Percentiles rank a stretch among this genome's conserved stretches.
Conservation (phyloP, 1,139 yeast genomes). For the Blastobotrys malaysiensis region DNA sequence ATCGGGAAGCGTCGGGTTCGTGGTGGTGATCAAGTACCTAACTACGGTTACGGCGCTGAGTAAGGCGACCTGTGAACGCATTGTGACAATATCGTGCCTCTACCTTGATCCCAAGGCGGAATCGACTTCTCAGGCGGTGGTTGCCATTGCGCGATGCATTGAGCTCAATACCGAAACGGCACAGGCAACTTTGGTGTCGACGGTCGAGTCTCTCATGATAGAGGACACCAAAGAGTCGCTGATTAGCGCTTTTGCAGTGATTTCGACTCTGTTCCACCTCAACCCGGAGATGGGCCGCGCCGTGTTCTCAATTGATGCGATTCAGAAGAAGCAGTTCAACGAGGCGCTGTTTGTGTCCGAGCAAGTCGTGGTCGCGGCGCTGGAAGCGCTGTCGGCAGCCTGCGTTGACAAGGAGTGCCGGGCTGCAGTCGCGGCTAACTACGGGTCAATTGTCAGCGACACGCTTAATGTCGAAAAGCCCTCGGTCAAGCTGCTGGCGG, state of each 20-base stretch:
- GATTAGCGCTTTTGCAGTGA: constrained; percentile 55
- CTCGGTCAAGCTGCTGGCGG: constrained; percentile 30
- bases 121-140: constrained; percentile 15
- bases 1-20: constrained; percentile 4
- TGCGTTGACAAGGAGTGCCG: constrained; percentile 33
- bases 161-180: constrained; percentile 17
- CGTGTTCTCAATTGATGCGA: constrained; percentile 20
- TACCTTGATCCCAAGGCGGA: not conserved
- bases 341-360: constrained; percentile 19
- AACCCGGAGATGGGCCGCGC: constrained; percentile 22
- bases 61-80: constrained; percentile 8
- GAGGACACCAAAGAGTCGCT: constrained; percentile 18
- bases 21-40: constrained; percentile 7
- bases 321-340: constrained; percentile 22
- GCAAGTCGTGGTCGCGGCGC: constrained; percentile 24
- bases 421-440: constrained; percentile 27
- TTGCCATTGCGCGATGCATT: constrained; percentile 19
- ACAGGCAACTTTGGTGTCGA: constrained; percentile 13
- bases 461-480: constrained; percentile 22
- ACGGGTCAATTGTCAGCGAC: constrained; percentile 23
- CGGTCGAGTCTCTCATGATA: constrained; percentile 17
- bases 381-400: constrained; percentile 33
- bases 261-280: constrained; percentile 65
- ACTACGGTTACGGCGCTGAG: constrained; percentile 1
- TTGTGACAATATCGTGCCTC: constrained; percentile 4